phyloP scores from a whole-genome alignment of 306 rosid species.

The Styphnolobium japonicum region DNA sequence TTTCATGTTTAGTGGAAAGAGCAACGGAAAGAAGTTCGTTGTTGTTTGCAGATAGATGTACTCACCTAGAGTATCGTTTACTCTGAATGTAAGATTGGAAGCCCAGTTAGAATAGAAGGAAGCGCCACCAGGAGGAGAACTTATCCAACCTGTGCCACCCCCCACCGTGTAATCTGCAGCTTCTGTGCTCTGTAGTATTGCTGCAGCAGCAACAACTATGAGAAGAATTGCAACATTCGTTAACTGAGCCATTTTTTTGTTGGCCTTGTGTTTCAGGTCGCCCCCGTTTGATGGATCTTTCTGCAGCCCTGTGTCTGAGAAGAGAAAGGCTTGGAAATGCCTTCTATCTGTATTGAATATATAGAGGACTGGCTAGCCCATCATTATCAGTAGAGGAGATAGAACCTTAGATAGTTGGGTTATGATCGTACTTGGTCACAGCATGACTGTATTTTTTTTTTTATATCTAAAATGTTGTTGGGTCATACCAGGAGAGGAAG shows the following conservation, averaged over 20 bases:
- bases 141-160: constrained; percentile 32
- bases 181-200: neutral
- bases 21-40: neutral
- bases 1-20: neutral
- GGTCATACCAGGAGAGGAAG: neutral
- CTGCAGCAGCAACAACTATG: neutral
- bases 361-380: neutral
- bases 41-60: neutral
- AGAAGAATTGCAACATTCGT: constrained; percentile 11
- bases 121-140: constrained; percentile 5
- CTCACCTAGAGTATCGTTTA: constrained; percentile 37
- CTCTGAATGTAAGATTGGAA: constrained; percentile 1
- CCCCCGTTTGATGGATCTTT: constrained; percentile 10
- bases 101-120: constrained; percentile 43
- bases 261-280: constrained; percentile 4
- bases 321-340: neutral
- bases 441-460: neutral
- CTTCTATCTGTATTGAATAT: neutral
- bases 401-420: neutral
- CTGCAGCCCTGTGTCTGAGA: neutral
- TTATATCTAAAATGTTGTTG: neutral
- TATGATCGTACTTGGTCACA: neutral
- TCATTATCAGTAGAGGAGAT: neutral
- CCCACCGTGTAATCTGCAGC: constrained; percentile 35
- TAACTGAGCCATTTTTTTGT: constrained; percentile 14